Percentiles rank a stretch among this genome's conserved stretches.
Evolutionary conservation across 305 asterid genomes (phyloP).

Genomic region (Solanum hybrid): DNA sequence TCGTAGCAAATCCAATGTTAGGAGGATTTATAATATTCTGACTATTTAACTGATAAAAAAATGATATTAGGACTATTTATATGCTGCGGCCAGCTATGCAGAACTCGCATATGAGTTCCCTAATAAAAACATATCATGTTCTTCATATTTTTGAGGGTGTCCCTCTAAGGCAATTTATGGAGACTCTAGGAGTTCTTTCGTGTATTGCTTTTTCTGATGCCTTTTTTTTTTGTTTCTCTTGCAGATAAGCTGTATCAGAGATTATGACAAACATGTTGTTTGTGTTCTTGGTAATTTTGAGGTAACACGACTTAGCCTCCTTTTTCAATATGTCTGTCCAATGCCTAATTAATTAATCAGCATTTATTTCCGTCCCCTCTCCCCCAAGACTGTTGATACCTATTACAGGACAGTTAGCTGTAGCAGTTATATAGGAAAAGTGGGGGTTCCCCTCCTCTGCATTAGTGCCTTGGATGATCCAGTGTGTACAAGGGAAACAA

Average conservation of each 20-base stretch:
- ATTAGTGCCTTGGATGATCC: conserved; percentile 87
- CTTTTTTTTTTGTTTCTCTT: neutral
- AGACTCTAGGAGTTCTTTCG: neutral
- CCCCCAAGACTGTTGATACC: conserved; percentile 74
- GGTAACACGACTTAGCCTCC: conserved; percentile 31
- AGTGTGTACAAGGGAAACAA: conserved; percentile 81
- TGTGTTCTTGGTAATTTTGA: conserved; percentile 66
- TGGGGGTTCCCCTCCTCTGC: conserved; percentile 82
- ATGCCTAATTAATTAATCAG: neutral
- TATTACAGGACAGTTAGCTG: conserved; percentile 78
- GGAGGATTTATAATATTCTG: neutral
- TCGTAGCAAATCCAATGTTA: neutral
- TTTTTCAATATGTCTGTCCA: neutral
- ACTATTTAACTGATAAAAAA: neutral
- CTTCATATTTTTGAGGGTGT: neutral
- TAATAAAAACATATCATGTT: neutral
- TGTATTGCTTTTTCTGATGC: neutral
- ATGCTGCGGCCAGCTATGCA: neutral
- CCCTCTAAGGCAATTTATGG: neutral
- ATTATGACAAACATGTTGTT: conserved; percentile 75
- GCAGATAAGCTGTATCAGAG: conserved; percentile 70
- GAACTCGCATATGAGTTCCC: neutral
- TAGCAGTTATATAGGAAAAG: conserved; percentile 50
- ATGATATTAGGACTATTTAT: neutral
- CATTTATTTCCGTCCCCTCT: neutral